Evolutionary conservation across 2,329 filamentous ascomycete species (phyloP).

Genomic region (Epichloe gansuensis): DNA sequence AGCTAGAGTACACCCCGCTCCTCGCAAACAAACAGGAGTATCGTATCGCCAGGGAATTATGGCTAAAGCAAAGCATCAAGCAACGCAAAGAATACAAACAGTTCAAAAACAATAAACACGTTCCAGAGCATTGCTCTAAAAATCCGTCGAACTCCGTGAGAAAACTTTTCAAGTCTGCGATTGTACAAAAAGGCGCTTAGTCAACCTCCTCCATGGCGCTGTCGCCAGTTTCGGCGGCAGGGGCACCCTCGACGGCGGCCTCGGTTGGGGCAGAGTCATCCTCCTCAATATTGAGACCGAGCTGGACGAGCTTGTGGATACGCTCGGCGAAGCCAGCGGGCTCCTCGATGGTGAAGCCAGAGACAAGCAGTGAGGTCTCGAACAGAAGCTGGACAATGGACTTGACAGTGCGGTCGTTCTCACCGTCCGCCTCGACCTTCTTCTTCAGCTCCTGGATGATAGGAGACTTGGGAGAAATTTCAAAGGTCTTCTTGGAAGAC

Average conservation of each 20-base stretch:
- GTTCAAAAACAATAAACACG: conserved; percentile 14
- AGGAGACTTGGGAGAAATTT: conserved; percentile 96
- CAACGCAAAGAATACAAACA: conserved; percentile 12
- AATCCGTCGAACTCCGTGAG: conserved; percentile 28
- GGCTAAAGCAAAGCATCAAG: conserved; percentile 18
- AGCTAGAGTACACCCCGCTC: conserved; percentile 27
- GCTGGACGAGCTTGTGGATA: conserved; percentile 98
- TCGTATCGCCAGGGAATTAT: conserved; percentile 21
- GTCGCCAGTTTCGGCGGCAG: conserved; percentile 56
- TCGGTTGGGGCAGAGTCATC: conserved; percentile 59
- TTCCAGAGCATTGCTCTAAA: conserved; percentile 21
- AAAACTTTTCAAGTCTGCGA: conserved; percentile 27
- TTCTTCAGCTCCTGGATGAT: conserved; percentile 99
- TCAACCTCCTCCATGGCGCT: conserved; percentile 99
- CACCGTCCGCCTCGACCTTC: conserved; percentile 95
- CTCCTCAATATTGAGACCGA: conserved; percentile 95
- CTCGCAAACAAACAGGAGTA: conserved; percentile 7
- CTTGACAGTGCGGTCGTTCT: conserved; percentile 99
- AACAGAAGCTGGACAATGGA: conserved; percentile 96
- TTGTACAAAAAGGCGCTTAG: conserved; percentile 40
- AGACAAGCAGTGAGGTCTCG: conserved; percentile 96
- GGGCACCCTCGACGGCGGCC: conserved; percentile 42
- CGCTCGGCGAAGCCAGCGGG: conserved; percentile 95
- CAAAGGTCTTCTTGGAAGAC: conserved; percentile 99
- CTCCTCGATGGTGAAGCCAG: conserved; percentile 99